Evolutionary conservation across 768 basidiomycete genomes (phyloP), one percentile per base, ranked within the genome.

Genomic region (Brasilioporus rufonigricans): DNA sequence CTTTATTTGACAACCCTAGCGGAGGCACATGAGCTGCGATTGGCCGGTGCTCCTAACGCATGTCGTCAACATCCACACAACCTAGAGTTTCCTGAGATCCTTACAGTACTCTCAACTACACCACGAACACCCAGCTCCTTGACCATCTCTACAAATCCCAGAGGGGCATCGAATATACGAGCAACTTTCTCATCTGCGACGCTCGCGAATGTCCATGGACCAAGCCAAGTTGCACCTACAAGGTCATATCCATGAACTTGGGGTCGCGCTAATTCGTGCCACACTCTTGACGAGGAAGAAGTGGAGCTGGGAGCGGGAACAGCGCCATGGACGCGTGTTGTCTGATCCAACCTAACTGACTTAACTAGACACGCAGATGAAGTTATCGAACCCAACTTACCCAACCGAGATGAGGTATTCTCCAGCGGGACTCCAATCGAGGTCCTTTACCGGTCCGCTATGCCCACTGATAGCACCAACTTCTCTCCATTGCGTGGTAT

Each of bases 211-310:
- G 81, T 84, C 44, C 93, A 74, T 0, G 87, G 76, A 54, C 81
- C 79, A 44, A 96, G 77, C 69, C 93, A 95, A 3, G 81, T 82
- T 7, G 83, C 86, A 51, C 86, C 87, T 18, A 95, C 76, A 35
- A 98, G 74, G 65, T 98, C 94, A 69, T 98, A 98, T 8, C 97
- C 97, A 72, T 99, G 97, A 18, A 98, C 86, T 71, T 99, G 97
- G 19, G 97, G 97, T 4, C 97, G 85, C 26, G 82, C 83, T 26
- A 98, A 76, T 67, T 99, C 97, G 62, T 89, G 88, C 93, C 93
- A 96, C 10, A 74, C 71, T 16, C 59, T 60, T 2, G 59, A 55
- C 32, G 57, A 44, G 11, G 50, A 29, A 1, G 57, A 55, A 21
- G 51, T 23, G n/a, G 58, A 44, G 8, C 53, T 29, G 29, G 56